These are phyloP conservation scores for Xylaria longipes DNA, from an alignment of 495 filamentous ascomycete genomes.

Conservation along the genomic window DNA sequence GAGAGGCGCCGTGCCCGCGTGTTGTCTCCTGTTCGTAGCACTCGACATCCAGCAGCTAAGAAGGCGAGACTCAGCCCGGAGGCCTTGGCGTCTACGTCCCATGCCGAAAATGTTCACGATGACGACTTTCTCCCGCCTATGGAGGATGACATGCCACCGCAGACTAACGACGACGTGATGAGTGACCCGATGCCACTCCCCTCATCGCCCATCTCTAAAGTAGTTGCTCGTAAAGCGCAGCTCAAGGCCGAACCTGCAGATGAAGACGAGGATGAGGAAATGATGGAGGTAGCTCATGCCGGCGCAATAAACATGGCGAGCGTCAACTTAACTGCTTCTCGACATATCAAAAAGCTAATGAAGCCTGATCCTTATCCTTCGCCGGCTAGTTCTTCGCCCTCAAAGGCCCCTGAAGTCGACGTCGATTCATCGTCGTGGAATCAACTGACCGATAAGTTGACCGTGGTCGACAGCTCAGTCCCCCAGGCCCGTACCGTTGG, in stretches of 20 bases:
- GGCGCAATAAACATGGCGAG: constrained; percentile 69
- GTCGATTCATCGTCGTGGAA: constrained; percentile 91
- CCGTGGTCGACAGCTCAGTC: constrained; percentile 73
- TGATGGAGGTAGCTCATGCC: constrained; percentile 83
- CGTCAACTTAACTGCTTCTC: constrained; percentile 86
- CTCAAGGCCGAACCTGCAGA: constrained; percentile 64
- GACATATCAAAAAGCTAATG: constrained; percentile 77
- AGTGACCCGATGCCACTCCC: constrained; percentile 71
- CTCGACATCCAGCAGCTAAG: constrained; percentile 52
- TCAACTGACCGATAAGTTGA: constrained; percentile 82
- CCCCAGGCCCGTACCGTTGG: constrained; percentile 68
- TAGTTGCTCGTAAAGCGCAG: constrained; percentile 73
- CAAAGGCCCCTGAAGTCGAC: constrained; percentile 57
- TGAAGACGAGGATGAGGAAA: constrained; percentile 78
- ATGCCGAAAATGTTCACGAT: constrained; percentile 48
- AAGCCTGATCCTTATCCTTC: constrained; percentile 68
- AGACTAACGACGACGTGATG: constrained; percentile 65
- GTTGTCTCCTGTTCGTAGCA: constrained; percentile 71
- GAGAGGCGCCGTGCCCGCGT: constrained; percentile 78
- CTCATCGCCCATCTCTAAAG: constrained; percentile 86
- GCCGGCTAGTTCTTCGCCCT: constrained; percentile 78
- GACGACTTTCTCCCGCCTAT: constrained; percentile 55
- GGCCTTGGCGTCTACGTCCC: constrained; percentile 53
- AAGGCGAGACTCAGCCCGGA: constrained; percentile 58
- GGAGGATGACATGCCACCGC: constrained; percentile 54